A percentile compares a stretch with the other conserved stretches of the same genome.
phyloP scores from a whole-genome alignment of 2,329 filamentous ascomycete genomes.

The Myriosclerotinia scirpicola region DNA sequence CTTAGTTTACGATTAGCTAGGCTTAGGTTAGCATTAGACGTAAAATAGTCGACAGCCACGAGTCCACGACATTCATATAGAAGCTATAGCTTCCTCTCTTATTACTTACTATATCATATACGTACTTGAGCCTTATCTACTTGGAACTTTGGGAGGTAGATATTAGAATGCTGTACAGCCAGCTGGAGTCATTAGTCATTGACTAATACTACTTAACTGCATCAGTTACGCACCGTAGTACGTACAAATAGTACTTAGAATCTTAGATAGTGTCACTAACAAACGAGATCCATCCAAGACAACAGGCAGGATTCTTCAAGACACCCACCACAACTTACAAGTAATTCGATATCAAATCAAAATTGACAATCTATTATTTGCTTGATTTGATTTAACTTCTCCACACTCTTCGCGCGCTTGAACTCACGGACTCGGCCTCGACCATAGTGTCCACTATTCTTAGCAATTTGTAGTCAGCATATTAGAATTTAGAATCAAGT shows the following conservation, averaged over 20 bases:
- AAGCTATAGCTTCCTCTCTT: background rate
- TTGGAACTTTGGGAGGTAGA: background rate
- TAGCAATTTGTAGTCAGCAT: constrained; percentile 19
- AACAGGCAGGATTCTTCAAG: background rate
- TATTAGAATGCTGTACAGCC: too few species aligned
- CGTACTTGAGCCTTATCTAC: background rate
- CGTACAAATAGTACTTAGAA: constrained; percentile 8
- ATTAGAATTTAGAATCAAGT: constrained; percentile 6
- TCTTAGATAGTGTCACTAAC: too few species aligned
- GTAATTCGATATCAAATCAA: background rate
- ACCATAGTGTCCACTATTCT: constrained; percentile 28
- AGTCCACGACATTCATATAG: background rate
- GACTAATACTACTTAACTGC: constrained; percentile 4
- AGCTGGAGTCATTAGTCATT: background rate
- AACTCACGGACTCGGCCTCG: constrained; percentile 23
- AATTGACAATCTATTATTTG: constrained; percentile 14
- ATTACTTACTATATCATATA: too few species aligned
- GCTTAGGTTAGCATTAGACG: background rate
- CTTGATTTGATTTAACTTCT: constrained; percentile 21
- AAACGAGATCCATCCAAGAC: constrained; percentile 14
- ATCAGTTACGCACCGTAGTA: background rate
- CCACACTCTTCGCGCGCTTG: constrained; percentile 17
- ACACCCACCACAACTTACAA: background rate
- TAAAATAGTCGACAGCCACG: background rate
- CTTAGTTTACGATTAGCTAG: background rate